Base-by-base conservation (phyloP, 2,329 filamentous ascomycete species). In the Cercospora janseana region DNA sequence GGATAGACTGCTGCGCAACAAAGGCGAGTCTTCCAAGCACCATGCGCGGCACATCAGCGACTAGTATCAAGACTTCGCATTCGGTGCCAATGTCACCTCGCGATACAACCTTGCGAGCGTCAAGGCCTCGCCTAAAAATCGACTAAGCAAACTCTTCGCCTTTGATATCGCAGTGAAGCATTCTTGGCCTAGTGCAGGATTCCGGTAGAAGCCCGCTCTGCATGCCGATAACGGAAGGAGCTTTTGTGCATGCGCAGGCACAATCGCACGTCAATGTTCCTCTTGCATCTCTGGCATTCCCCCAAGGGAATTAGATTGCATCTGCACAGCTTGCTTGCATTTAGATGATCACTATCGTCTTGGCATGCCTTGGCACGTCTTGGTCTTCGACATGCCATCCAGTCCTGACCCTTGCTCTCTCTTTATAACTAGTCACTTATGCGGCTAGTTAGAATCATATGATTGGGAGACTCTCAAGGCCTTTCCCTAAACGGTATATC, bases 341-440 rank as follows among this genome's bases (percentile, higher is more conserved):
- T 40, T 24, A 40, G 20, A 40, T 40, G 16, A 29, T 16, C 10
- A 31, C 1, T 9, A 28, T 28, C 41, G 41, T 28, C 41, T 44
- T 31, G 41, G 41, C 18, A 26, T 28, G 41, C 28, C 41, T 44
- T 31, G 41, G 41, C 18, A 26, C 41, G 41, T 44, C 41, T 44
- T 44, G 41, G 41, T 44, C n/a, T 23, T 29, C 26, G 24, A 44
- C 26, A 6, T 28, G 4, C 18, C 15, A 18, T 31, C 41, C 18
- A 32, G 20, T 40, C 18, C 21, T 6, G 26, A 29, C 26, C 27
- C 16, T 32, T 31, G 16, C 18, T n/a, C n/a, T n/a, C n/a, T n/a
- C n/a, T n/a, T n/a, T n/a, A n/a, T n/a, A n/a, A n/a, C n/a, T n/a
- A n/a, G n/a, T n/a, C n/a, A n/a, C n/a, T n/a, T n/a, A n/a, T n/a